Evolutionary conservation across 768 basidiomycete genomes (phyloP).

Genomic region (Collybiopsis confluens): DNA sequence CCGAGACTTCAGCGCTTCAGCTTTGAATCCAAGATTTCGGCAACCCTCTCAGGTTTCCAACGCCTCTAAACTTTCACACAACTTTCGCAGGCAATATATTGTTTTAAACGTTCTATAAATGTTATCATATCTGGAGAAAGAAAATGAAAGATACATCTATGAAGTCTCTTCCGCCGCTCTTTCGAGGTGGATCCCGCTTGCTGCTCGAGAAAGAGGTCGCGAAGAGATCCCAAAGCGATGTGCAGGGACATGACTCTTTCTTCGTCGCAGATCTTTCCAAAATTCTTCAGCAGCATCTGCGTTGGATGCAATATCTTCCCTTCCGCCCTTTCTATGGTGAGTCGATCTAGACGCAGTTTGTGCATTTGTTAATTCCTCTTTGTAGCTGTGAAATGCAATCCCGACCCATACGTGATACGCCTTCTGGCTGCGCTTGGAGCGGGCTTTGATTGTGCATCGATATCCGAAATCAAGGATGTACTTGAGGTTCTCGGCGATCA

Average conservation of each 20-base stretch:
- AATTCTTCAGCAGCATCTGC: constrained; percentile 56
- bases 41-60: too few relatives aligned
- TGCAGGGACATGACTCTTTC: constrained; percentile 40
- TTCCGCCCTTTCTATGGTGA: constrained; percentile 69
- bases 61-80: too few relatives aligned
- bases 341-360: constrained; percentile 16
- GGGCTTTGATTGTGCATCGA: constrained; percentile 77
- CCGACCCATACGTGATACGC: constrained; percentile 67
- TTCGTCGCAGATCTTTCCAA: constrained; percentile 71
- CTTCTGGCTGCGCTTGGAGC: constrained; percentile 65
- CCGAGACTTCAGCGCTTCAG: too few relatives aligned
- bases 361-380: not conserved
- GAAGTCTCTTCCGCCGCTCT: too few relatives aligned
- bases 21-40: too few relatives aligned
- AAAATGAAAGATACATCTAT: too few relatives aligned
- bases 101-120: too few relatives aligned
- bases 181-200: too few relatives aligned
- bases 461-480: constrained; percentile 62
- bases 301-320: constrained; percentile 56
- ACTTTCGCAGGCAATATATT: too few relatives aligned
- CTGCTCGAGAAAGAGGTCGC: too few relatives aligned
- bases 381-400: constrained; percentile 73
- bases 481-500: constrained; percentile 44
- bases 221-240: too few relatives aligned
- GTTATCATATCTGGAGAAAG: too few relatives aligned